These are phyloP conservation scores for Aphanomyces cochlioides DNA, from an alignment of 352 stramenopile genomes.

Conservation along the genomic window DNA sequence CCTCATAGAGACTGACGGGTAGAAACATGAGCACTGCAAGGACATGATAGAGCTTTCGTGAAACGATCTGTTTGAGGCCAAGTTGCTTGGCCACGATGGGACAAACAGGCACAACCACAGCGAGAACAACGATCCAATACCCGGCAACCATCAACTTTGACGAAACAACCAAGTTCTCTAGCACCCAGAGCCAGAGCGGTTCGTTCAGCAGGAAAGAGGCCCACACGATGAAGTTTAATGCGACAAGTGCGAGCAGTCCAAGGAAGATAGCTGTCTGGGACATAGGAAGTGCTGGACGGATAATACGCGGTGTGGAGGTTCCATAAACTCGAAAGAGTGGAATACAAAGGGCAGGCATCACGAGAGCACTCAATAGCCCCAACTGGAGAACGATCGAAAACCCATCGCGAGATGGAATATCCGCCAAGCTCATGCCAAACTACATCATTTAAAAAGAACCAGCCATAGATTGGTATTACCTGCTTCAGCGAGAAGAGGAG, in stretches of 20 bases:
- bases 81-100: conserved; percentile 39
- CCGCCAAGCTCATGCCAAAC: no score
- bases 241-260: conserved; percentile 38
- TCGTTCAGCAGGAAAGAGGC: conserved; percentile 60
- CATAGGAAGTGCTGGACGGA: conserved; percentile 40
- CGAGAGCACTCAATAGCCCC: conserved; percentile 45
- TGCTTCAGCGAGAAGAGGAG: conserved; percentile 43
- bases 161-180: conserved; percentile 44
- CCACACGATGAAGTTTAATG: conserved; percentile 42
- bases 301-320: conserved; percentile 39
- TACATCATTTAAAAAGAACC: no score
- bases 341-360: conserved; percentile 47
- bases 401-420: conserved; percentile 34
- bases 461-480: conserved; percentile 32
- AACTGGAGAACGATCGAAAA: conserved; percentile 57
- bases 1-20: conserved; percentile 50
- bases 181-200: conserved; percentile 54
- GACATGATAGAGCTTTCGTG: conserved; percentile 77
- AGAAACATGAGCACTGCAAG: conserved; percentile 77
- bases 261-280: conserved; percentile 26
- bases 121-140: conserved; percentile 55
- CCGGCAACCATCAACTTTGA: conserved; percentile 42
- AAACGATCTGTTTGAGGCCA: conserved; percentile 60
- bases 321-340: conserved; percentile 48
- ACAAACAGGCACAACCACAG: conserved; percentile 56